Evolutionary conservation across 2,329 filamentous ascomycete species (phyloP).

Genomic region (Cephalotrichum gorgonifer): DNA sequence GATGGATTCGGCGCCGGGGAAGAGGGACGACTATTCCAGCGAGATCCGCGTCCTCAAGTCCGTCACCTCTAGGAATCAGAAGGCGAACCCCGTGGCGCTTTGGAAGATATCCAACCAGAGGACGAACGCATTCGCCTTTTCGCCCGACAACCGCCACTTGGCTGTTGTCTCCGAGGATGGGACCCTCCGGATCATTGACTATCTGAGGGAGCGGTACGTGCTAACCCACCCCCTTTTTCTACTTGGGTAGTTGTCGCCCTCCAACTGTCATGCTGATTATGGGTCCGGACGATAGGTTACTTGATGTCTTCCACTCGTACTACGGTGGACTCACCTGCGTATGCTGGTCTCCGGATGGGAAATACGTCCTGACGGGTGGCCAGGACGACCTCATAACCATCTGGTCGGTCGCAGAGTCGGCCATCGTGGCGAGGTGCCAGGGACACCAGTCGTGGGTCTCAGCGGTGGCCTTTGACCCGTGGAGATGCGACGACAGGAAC

Average conservation of each 20-base stretch:
- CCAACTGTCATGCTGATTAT: too few species aligned
- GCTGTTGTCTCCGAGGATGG: conserved; percentile 90
- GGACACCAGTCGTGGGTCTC: conserved; percentile 96
- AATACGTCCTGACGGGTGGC: conserved; percentile 89
- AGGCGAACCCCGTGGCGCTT: conserved; percentile 79
- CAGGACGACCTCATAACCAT: conserved; percentile 96
- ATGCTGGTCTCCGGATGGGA: conserved; percentile 94
- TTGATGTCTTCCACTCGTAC: conserved; percentile 81
- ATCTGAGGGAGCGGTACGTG: conserved; percentile 73
- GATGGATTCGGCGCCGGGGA: conserved; percentile 12
- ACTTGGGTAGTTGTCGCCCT: too few species aligned
- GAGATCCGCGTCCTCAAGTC: conserved; percentile 65
- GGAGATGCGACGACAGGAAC: conserved; percentile 90
- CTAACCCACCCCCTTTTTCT: not conserved
- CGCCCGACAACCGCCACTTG: conserved; percentile 75
- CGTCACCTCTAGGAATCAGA: conserved; percentile 87
- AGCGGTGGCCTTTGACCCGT: conserved; percentile 87
- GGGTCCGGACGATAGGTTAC: too few species aligned
- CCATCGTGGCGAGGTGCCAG: conserved; percentile 82
- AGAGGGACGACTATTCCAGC: conserved; percentile 7
- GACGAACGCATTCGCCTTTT: conserved; percentile 87
- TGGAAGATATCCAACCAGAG: conserved; percentile 91
- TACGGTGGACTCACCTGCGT: conserved; percentile 90
- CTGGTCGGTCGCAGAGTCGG: conserved; percentile 78
- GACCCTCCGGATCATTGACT: conserved; percentile 81